These are phyloP conservation scores for Candida quercuum DNA, from an alignment of 805 yeast species.

Conservation along the genomic window DNA sequence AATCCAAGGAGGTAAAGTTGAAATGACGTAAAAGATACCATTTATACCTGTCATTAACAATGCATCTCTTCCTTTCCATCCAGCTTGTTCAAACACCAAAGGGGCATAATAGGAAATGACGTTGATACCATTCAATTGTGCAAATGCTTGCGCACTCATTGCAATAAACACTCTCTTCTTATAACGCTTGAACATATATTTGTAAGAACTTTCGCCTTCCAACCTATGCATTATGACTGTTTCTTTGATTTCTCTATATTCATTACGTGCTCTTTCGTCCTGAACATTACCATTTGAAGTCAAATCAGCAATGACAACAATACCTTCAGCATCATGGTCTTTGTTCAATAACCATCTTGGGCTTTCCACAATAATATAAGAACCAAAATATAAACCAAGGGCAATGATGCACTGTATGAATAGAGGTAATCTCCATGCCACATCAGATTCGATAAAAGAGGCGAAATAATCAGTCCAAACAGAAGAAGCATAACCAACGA, in stretches of 20 bases:
- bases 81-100: slow-evolving; percentile 89
- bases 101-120: slow-evolving; percentile 93
- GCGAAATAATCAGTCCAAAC: slow-evolving; percentile 86
- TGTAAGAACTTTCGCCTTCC: slow-evolving; percentile 74
- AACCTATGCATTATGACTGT: slow-evolving; percentile 67
- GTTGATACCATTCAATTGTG: slow-evolving; percentile 90
- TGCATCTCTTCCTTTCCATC: slow-evolving; percentile 87
- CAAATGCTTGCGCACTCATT: slow-evolving; percentile 87
- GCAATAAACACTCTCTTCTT: slow-evolving; percentile 78
- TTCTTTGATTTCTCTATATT: slow-evolving; percentile 79
- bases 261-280: slow-evolving; percentile 61
- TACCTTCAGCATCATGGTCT: slow-evolving; percentile 76
- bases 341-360: slow-evolving; percentile 88
- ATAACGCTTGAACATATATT: slow-evolving; percentile 72
- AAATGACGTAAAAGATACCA: slow-evolving; percentile 49
- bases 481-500: slow-evolving; percentile 72
- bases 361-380: slow-evolving; percentile 75
- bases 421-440: slow-evolving; percentile 77
- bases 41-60: slow-evolving; percentile 87
- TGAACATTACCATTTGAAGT: slow-evolving; percentile 75
- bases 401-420: slow-evolving; percentile 76
- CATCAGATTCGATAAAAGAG: slow-evolving; percentile 53
- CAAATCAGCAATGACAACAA: slow-evolving; percentile 77
- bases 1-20: slow-evolving; percentile 89
- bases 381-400: slow-evolving; percentile 59